Evolutionary conservation across 169 alveolate genomes (phyloP).

Genomic region (Eimeria sp.): DNA sequence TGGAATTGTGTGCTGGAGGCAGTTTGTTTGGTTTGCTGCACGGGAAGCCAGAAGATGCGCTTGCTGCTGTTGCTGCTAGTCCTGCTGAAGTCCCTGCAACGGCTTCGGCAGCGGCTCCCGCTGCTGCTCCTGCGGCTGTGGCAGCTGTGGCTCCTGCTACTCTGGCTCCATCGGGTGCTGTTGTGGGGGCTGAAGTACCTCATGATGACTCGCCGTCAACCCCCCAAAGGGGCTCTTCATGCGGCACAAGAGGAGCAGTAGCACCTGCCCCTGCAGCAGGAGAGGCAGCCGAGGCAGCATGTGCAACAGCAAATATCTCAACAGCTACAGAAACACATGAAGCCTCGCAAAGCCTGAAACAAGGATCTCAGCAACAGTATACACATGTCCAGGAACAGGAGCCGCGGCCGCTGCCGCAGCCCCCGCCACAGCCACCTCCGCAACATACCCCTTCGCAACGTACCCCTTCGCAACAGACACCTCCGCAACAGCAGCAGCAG

Average conservation of each 20-base stretch:
- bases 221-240: background rate
- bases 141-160: background rate
- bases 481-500: conserved; percentile 2
- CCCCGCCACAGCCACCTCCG: conserved; percentile 66
- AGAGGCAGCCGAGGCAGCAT: background rate
- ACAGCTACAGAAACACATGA: background rate
- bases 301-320: background rate
- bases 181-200: background rate
- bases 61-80: conserved; percentile 50
- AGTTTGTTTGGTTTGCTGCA: conserved; percentile 90
- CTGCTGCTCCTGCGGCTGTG: conserved; percentile 16
- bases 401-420: background rate
- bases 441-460: background rate
- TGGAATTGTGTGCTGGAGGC: conserved; percentile 94
- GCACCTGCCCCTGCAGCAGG: background rate
- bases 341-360: background rate
- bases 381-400: background rate
- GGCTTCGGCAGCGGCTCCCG: background rate
- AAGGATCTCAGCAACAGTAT: background rate
- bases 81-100: background rate
- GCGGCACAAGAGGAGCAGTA: background rate
- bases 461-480: conserved; percentile 71
- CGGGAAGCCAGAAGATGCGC: conserved; percentile 65
- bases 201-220: background rate
- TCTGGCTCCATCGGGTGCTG: background rate